Conservation (phyloP, 2,329 filamentous ascomycete genomes). For the Myriangium duriaei region DNA sequence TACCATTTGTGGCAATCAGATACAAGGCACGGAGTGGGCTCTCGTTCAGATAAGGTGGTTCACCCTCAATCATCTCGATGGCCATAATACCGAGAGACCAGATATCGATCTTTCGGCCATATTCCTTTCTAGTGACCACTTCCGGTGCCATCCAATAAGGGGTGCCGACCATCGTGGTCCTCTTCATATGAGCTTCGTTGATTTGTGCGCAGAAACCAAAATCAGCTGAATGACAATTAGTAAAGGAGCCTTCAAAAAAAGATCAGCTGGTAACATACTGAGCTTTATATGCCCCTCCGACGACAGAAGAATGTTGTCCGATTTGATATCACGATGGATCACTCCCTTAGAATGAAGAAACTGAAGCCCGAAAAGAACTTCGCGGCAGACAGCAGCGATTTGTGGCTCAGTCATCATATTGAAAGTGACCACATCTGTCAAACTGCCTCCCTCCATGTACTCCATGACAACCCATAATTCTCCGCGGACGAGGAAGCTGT, state of each 20-base stretch:
- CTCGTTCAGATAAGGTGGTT: conserved; percentile 92
- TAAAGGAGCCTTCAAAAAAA: background rate
- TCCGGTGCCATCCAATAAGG: conserved; percentile 99
- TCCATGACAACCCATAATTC: conserved; percentile 99
- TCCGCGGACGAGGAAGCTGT: conserved; percentile 79
- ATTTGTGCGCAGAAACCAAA: conserved; percentile 98
- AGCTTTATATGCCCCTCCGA: conserved; percentile 95
- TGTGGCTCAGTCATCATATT: conserved; percentile 99
- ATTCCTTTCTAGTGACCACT: conserved; percentile 93
- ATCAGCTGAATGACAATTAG: conserved; percentile 50
- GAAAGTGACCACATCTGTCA: conserved; percentile 97
- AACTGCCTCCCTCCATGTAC: conserved; percentile 95
- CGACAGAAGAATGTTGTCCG: conserved; percentile 90
- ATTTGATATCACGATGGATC: conserved; percentile 98
- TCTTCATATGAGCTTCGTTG: conserved; percentile 92
- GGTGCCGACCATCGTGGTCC: conserved; percentile 97
- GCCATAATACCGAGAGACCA: conserved; percentile 99
- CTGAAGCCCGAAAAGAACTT: conserved; percentile 63
- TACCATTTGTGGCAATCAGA: conserved; percentile 93
- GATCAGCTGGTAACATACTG: conserved; percentile 46
- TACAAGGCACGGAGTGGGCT: conserved; percentile 86
- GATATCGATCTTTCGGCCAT: conserved; percentile 95
- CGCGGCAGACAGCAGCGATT: conserved; percentile 88
- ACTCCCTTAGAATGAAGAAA: conserved; percentile 96
- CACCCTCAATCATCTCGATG: conserved; percentile 99